Base-by-base conservation (phyloP, 805 yeast species). In the Citeromyces nyonsensis region DNA sequence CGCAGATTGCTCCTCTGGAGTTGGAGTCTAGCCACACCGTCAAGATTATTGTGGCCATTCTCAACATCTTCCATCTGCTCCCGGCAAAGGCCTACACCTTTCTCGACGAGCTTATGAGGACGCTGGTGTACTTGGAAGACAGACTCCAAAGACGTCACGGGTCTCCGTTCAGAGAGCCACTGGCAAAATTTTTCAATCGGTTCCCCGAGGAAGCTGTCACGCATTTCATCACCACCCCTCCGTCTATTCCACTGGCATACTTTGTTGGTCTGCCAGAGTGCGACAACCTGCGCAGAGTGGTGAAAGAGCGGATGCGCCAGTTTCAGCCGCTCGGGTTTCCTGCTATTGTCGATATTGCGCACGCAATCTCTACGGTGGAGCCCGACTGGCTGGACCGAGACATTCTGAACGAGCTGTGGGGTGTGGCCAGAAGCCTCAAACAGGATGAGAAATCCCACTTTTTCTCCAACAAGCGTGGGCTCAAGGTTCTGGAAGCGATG, bases 21-120 rank as follows among this genome's bases (percentile, higher is more conserved):
- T 65, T 93, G 35, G 78, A 71, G 24, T 77, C 73, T 40, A 86
- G 86, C 41, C 76, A 73, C 25, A 81, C 85, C 0, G 81, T 93
- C 9, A 79, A 81, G 45, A 81, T 88, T 26, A 84, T 91, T 29
- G 81, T 79, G 41, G 94, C 95, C 0, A 83, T 91, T 35, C 62
- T 91, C 44, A 84, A 88, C 43, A 81, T 91, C 27, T 91, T 88
- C 59, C 95, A 93, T 47, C 59, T 85, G 40, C 57, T 91, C 24
- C 99, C 99, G 0, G 73, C 94, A 2, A 81, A 83, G 39, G 98
- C 98, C 0, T 81, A 73, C 52, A 78, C 88, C 12, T 91, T 84
- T 44, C 73, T 93, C 73, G 88, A 83, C 33, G 95, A 85, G 43
- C 65, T 91, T 35, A 66, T 91, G 44, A 67, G 65, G 34, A 77